phyloP scores from a whole-genome alignment of 139 green algal genomes.

The Microglena sp. region DNA sequence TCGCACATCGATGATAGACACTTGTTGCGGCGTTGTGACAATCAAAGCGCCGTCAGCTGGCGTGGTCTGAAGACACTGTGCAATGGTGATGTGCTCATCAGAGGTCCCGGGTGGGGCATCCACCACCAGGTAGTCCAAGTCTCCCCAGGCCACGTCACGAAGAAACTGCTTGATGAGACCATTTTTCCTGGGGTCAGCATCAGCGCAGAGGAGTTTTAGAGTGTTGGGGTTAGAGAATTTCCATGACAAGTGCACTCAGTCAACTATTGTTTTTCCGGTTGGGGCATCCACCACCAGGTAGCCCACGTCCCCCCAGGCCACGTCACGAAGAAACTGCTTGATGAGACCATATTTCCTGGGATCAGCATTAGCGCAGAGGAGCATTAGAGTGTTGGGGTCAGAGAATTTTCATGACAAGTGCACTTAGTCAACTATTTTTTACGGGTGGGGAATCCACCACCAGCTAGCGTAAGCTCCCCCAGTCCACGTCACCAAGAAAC shows the following conservation, averaged over 20 bases:
- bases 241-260: too few species aligned
- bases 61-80: conserved; percentile 60
- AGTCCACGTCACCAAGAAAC: conserved; percentile 90
- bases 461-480: too few species aligned
- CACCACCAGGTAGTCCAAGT: conserved; percentile 93
- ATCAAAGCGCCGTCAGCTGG: conserved; percentile 31
- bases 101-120: conserved; percentile 82
- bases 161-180: conserved; percentile 95
- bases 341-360: conserved; percentile 88
- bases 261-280: too few species aligned
- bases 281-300: conserved; percentile 95
- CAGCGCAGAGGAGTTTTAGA: background rate
- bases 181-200: conserved; percentile 68
- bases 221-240: too few species aligned
- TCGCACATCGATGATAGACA: conserved; percentile 91
- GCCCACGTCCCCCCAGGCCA: conserved; percentile 90
- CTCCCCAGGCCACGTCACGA: conserved; percentile 91
- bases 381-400: too few species aligned
- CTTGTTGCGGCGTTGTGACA: conserved; percentile 74
- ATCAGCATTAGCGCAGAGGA: background rate
- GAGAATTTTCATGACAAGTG: too few species aligned
- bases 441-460: too few species aligned
- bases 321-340: conserved; percentile 95
- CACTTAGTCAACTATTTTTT: too few species aligned
- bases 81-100: conserved; percentile 97